Conservation (phyloP, 1,284 basidiomycete species). For the Rhodotorula sp. region DNA sequence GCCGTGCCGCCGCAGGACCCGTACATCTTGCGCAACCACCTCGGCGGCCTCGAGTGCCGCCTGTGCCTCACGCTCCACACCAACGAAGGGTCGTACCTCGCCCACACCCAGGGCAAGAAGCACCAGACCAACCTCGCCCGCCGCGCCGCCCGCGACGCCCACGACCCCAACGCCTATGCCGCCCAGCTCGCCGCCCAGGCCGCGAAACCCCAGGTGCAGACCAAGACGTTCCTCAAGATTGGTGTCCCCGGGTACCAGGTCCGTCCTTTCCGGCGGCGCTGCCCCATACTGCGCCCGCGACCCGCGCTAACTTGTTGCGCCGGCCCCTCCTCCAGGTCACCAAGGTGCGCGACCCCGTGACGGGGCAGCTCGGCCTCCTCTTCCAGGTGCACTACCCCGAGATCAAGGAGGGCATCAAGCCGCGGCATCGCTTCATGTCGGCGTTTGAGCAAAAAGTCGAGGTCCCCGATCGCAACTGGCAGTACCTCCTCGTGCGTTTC, state of each 20-base stretch:
- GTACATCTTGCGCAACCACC: slow-evolving; percentile 96
- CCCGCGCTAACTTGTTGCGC: background rate
- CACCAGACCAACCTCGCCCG: slow-evolving; percentile 96
- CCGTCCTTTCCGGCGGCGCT: slow-evolving; percentile 11
- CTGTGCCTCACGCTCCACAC: slow-evolving; percentile 97
- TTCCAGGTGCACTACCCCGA: slow-evolving; percentile 96
- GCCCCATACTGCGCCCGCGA: background rate
- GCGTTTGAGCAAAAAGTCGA: slow-evolving; percentile 98
- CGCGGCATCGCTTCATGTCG: slow-evolving; percentile 92
- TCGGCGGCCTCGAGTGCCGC: slow-evolving; percentile 95
- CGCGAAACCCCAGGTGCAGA: slow-evolving; percentile 65
- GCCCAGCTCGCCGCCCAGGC: slow-evolving; percentile 73
- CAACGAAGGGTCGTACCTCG: slow-evolving; percentile 98
- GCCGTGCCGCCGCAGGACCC: slow-evolving; percentile 68
- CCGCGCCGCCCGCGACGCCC: slow-evolving; percentile 90
- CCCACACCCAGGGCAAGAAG: slow-evolving; percentile 99
- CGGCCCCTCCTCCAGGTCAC: slow-evolving; percentile 50
- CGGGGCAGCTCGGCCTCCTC: slow-evolving; percentile 75
- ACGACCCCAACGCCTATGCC: slow-evolving; percentile 53
- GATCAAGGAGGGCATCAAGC: slow-evolving; percentile 74
- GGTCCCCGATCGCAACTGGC: slow-evolving; percentile 90
- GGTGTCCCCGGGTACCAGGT: slow-evolving; percentile 92
- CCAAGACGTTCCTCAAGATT: slow-evolving; percentile 96
- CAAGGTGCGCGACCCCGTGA: slow-evolving; percentile 56
- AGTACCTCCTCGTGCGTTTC: slow-evolving; percentile 86